Evolutionary conservation across 1,284 basidiomycete genomes (phyloP).

Genomic region (Leucoagaricus sp.): DNA sequence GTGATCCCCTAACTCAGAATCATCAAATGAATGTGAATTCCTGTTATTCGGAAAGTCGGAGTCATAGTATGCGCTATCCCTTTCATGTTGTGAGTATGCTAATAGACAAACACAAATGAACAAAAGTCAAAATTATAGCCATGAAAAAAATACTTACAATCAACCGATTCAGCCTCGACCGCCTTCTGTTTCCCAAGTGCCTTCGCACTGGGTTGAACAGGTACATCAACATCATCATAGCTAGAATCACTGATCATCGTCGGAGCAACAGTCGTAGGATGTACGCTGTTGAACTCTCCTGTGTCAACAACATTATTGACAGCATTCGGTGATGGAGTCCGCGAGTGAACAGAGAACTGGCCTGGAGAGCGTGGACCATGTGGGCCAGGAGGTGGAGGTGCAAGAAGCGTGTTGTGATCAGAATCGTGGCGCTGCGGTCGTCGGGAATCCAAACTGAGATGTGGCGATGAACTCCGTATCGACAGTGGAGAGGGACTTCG

Average conservation of each 20-base stretch:
- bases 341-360: constrained; percentile 43
- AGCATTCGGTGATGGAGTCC: constrained; percentile 43
- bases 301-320: background rate
- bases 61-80: constrained; percentile 1
- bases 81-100: constrained; percentile 3
- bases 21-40: constrained; percentile 18
- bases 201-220: constrained; percentile 66
- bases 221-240: constrained; percentile 34
- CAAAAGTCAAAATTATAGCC: background rate
- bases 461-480: constrained; percentile 1
- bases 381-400: constrained; percentile 65
- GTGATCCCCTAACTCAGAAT: constrained; percentile 36
- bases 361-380: constrained; percentile 69
- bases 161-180: constrained; percentile 46
- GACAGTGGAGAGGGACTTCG: constrained; percentile 26
- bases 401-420: constrained; percentile 39
- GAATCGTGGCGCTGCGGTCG: constrained; percentile 16
- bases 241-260: constrained; percentile 12
- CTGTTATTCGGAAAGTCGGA: background rate
- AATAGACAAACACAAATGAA: background rate
- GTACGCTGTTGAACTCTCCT: background rate
- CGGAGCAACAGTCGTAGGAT: constrained; percentile 8
- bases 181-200: constrained; percentile 77
- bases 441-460: constrained; percentile 1
- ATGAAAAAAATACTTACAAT: constrained; percentile 38